Evolutionary conservation across 164 flowering plant species (phyloP), one percentile per base, ranked within the genome.

Genomic region (Vitis rupestris): DNA sequence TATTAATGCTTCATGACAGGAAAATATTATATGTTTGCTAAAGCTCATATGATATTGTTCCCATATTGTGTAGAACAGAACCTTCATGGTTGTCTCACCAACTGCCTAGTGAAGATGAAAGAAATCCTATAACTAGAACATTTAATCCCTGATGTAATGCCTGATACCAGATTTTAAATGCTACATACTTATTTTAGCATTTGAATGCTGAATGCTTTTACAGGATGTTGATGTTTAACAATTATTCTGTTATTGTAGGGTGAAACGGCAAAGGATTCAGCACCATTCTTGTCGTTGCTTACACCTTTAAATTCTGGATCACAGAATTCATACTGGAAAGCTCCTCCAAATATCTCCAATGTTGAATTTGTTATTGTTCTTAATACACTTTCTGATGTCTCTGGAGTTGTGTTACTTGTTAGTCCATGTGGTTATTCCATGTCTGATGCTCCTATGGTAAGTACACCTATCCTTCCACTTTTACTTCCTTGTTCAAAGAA

Each of bases 371-470:
- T 71, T 70, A 79, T 93, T 82, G 97, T 82, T 71, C 98, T 96
- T 71, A 76, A 92, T 61, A 74, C 74, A 68, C 83, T 87, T 61
- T 87, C 99, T 50, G 94, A 93, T 80, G 99, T 96, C 58, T 87
- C 88, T 57, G 97, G 94, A 50, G 91, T 93, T 27, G 69, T 87
- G 70, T 77, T 95, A 74, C 81, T 96, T 69, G 86, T 96, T 72
- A 96, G 99, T 80, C 90, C 95, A 6, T 90, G 97, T 79, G 98
- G 99, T 78, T 96, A 92, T 79, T 90, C 98, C 65, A 76, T 74
- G 50, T 74, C 82, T 15, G 98, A 96, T 78, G 72, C 84, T 77
- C 99, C 99, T 50, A 80, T 78, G 0, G 99, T 96, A 81, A 80
- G 88, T 85, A 6, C 50, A 16, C 57, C 44, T 72, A 10, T 61